phyloP scores from a whole-genome alignment of 2,329 filamentous ascomycete species.

The Claviceps fusiformis region DNA sequence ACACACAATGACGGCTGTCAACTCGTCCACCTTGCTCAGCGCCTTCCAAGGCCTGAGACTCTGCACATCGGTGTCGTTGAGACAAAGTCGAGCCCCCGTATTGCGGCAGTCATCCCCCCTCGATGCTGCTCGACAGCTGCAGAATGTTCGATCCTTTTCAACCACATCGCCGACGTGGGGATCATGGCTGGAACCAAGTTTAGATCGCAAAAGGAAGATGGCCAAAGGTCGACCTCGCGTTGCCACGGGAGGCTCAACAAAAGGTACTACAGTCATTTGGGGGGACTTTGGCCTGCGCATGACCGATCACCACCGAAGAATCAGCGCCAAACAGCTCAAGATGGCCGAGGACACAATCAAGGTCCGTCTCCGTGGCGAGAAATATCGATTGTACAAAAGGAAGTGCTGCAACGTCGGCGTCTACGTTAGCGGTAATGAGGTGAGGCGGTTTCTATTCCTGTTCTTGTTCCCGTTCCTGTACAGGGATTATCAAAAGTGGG shows the following conservation, averaged over 20 bases:
- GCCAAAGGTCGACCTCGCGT: slow-evolving; percentile 84
- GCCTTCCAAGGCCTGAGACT: slow-evolving; percentile 38
- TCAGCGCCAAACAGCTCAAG: slow-evolving; percentile 75
- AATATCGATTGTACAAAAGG: slow-evolving; percentile 83
- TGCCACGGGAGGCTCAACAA: slow-evolving; percentile 75
- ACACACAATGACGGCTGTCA: slow-evolving; percentile 33
- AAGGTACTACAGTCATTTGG: slow-evolving; percentile 92
- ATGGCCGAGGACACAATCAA: slow-evolving; percentile 91
- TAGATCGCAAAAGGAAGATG: slow-evolving; percentile 68
- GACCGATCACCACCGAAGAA: slow-evolving; percentile 81
- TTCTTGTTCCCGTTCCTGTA: not conserved
- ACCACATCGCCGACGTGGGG: slow-evolving; percentile 46
- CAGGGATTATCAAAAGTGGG: no score
- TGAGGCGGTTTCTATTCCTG: slow-evolving; percentile 14
- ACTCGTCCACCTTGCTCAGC: slow-evolving; percentile 31
- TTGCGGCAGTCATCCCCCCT: slow-evolving; percentile 16
- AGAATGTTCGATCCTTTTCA: slow-evolving; percentile 55
- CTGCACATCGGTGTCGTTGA: slow-evolving; percentile 24
- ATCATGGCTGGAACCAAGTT: slow-evolving; percentile 72
- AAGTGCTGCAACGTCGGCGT: slow-evolving; percentile 89
- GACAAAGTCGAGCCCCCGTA: slow-evolving; percentile 22
- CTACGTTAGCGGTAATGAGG: slow-evolving; percentile 88
- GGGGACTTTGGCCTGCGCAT: slow-evolving; percentile 92
- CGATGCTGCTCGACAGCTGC: slow-evolving; percentile 21
- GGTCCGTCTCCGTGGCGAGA: slow-evolving; percentile 72